Evolutionary conservation across 2,329 filamentous ascomycete species (phyloP).

Genomic region (Phialophora expanda): DNA sequence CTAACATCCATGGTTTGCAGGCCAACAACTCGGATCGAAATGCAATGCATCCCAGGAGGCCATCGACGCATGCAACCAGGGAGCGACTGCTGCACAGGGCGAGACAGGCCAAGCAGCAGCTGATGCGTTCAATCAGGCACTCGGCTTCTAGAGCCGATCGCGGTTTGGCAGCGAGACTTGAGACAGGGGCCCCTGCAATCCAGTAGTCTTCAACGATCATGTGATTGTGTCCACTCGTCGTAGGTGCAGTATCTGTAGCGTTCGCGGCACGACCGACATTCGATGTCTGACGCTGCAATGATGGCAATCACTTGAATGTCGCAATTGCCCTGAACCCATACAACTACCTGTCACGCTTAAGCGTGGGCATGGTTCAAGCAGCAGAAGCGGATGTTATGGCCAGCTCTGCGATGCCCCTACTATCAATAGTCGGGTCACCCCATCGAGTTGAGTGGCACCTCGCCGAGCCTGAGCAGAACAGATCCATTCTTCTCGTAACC

Average conservation of each 20-base stretch:
- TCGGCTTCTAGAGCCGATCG: conserved; percentile 14
- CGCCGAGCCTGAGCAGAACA: neutral
- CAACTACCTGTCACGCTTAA: neutral
- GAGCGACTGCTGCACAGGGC: conserved; percentile 20
- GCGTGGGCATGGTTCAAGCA: neutral
- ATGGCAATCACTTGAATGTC: neutral
- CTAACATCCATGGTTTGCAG: conserved; percentile 7
- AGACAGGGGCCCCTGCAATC: neutral
- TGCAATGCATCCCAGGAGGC: conserved; percentile 45
- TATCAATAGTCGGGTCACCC: neutral
- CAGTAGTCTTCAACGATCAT: neutral
- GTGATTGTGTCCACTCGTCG: neutral
- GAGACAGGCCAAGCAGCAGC: conserved; percentile 30
- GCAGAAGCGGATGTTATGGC: neutral
- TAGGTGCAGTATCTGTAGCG: neutral
- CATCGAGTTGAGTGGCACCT: neutral
- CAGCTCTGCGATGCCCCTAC: neutral
- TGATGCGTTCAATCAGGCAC: conserved; percentile 26
- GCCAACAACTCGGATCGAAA: conserved; percentile 47
- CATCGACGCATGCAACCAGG: conserved; percentile 24
- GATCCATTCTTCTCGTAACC: no score
- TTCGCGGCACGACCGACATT: neutral
- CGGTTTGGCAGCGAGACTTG: neutral
- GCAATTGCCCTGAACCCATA: neutral
- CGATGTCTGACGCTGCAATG: neutral